These are phyloP conservation scores for Mycena amicta DNA, from an alignment of 768 basidiomycete species.

Conservation along the genomic window DNA sequence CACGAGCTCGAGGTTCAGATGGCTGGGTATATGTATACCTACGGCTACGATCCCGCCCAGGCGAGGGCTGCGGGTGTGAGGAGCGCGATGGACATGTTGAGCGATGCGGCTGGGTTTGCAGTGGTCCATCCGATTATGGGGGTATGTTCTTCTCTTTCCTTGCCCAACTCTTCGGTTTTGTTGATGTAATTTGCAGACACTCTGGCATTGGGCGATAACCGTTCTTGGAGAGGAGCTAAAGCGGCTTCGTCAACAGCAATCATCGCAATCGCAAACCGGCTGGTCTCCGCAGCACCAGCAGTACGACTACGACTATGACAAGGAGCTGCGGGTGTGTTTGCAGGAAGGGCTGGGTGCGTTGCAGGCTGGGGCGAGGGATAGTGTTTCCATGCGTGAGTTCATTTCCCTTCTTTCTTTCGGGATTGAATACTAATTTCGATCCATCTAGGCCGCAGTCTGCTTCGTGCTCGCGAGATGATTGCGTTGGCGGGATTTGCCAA, in stretches of 20 bases:
- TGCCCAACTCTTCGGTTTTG: slow-evolving; percentile 4
- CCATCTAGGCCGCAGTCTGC: neutral
- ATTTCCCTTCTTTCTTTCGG: neutral
- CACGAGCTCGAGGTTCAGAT: slow-evolving; percentile 28
- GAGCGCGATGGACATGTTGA: slow-evolving; percentile 46
- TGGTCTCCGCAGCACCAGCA: too few species aligned
- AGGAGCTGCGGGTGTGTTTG: slow-evolving; percentile 44
- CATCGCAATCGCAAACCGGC: slow-evolving; percentile 27
- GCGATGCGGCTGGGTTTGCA: slow-evolving; percentile 41
- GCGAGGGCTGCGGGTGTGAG: slow-evolving; percentile 47
- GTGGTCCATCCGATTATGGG: slow-evolving; percentile 53
- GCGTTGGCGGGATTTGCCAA: neutral
- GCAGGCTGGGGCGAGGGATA: slow-evolving; percentile 47
- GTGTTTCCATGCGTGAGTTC: slow-evolving; percentile 49
- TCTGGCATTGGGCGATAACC: slow-evolving; percentile 50
- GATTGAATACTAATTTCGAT: neutral
- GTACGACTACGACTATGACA: slow-evolving; percentile 34
- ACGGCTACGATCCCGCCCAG: slow-evolving; percentile 39
- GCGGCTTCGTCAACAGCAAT: slow-evolving; percentile 31
- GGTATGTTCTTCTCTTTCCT: slow-evolving; percentile 30
- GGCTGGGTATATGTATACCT: slow-evolving; percentile 33
- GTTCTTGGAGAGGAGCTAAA: slow-evolving; percentile 52
- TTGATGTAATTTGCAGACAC: slow-evolving; percentile 35
- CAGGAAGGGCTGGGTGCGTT: slow-evolving; percentile 43
- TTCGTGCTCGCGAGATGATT: neutral